Evolutionary conservation across 352 stramenopile genomes (phyloP), one percentile per base, ranked within the genome.

Genomic region (Pythium dissimile): DNA sequence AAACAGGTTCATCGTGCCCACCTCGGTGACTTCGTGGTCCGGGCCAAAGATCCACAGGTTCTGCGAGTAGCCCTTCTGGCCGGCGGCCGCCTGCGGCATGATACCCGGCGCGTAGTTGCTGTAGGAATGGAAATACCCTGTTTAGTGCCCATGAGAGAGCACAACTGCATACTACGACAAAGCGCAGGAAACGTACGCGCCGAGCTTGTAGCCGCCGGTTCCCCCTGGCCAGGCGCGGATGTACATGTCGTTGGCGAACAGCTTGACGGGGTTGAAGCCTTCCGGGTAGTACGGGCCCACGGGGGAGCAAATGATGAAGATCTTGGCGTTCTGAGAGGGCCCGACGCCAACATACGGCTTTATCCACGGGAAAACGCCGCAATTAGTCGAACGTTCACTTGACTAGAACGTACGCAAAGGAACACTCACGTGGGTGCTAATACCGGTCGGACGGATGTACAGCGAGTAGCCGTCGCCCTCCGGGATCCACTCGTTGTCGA

Each of bases 1-100:
- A 68, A 99, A 99, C 37, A 99, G 77, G 77, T 99, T 99, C 97
- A 99, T 99, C 3, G 95, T 96, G 46, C 96, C 96, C 18, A 90
- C 84, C 63, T 94, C 84, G 3, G 84, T 94, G 49, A 94, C 85
- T 23, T 90, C 73, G 57, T 98, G 78, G 43, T 99, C 84, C 0
- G 94, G 79, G 11, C 95, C 95, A 71, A 98, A 98, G 55, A 98
- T 77, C 95, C 95, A 99, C 48, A 99, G 74, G 66, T 91, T 94
- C 76, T 92, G 93, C 35, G 86, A 88, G 76, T 94, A 97, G 9
- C 88, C 90, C 54, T 90, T 75, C 48, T 88, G 71, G 4, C 78
- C 72, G 0, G 96, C 96, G 38, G 96, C 78, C 5, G 84, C 84
- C 55, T 97, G 88, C 2, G 96, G 89, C 67, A 97, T 80, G 67